These are phyloP conservation scores for Penicillium sp. DNA, from an alignment of 2,329 filamentous ascomycete species.

Conservation along the genomic window DNA sequence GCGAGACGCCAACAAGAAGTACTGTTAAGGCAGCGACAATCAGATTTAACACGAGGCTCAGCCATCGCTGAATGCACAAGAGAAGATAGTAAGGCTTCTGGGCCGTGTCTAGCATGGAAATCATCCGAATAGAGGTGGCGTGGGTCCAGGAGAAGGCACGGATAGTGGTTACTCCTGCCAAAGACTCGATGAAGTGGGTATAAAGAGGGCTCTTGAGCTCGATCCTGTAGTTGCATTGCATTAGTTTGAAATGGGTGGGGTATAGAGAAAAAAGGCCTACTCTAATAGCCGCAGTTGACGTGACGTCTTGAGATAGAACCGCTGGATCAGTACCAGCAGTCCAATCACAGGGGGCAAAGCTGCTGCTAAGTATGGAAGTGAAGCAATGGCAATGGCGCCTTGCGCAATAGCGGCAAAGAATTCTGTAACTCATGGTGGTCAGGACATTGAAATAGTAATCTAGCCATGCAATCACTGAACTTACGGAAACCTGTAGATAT, in stretches of 20 bases:
- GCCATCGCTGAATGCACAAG: conserved; percentile 48
- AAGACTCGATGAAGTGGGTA: conserved; percentile 19
- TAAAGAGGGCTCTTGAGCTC: conserved; percentile 21
- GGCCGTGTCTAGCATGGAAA: conserved; percentile 37
- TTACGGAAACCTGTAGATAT: not conserved
- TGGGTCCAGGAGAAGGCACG: conserved; percentile 16
- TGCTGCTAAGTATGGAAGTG: conserved; percentile 15
- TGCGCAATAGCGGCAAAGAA: conserved; percentile 1
- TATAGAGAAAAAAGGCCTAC: not conserved
- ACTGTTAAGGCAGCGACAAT: conserved; percentile 45
- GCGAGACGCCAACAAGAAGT: conserved; percentile 44
- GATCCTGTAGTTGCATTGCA: conserved; percentile 6
- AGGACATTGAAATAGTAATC: not conserved
- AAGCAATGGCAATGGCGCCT: conserved; percentile 8
- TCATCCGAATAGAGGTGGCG: conserved; percentile 1
- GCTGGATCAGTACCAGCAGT: conserved; percentile 13
- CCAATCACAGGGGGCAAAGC: conserved; percentile 9
- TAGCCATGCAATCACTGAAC: not conserved
- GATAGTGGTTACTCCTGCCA: conserved; percentile 15
- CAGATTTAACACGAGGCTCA: conserved; percentile 45
- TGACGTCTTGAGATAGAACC: conserved; percentile 19
- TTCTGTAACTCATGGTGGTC: not conserved
- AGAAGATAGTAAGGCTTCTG: conserved; percentile 50
- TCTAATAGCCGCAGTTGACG: conserved; percentile 19
- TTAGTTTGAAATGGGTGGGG: not conserved